Conservation (phyloP, 2,329 filamentous ascomycete genomes). For the Hypomyces perniciosus region DNA sequence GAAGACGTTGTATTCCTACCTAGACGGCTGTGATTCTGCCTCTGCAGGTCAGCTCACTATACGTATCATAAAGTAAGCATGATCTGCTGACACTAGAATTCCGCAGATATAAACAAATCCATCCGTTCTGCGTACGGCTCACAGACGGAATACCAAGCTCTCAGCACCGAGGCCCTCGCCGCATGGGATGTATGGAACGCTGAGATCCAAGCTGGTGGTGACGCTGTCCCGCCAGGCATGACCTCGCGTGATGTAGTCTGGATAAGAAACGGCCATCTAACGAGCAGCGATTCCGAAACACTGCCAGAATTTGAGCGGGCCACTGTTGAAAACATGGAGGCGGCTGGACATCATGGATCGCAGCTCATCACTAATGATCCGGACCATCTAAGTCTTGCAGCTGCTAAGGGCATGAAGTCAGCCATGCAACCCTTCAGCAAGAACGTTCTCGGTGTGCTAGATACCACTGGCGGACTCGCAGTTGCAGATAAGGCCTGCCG, state of each 20-base stretch:
- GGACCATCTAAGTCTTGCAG: slow-evolving; percentile 22
- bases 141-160: slow-evolving; percentile 40
- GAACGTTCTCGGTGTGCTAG: slow-evolving; percentile 34
- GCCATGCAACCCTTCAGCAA: slow-evolving; percentile 33
- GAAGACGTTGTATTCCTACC: slow-evolving; percentile 34
- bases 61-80: not conserved
- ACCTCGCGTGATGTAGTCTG: slow-evolving; percentile 31
- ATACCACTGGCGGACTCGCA: slow-evolving; percentile 40
- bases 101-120: slow-evolving; percentile 33
- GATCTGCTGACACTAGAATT: not conserved
- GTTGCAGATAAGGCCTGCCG: slow-evolving; percentile 41
- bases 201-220: slow-evolving; percentile 24
- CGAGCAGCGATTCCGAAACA: slow-evolving; percentile 18
- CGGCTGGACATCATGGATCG: slow-evolving; percentile 26
- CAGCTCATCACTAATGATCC: slow-evolving; percentile 30
- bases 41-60: slow-evolving; percentile 29
- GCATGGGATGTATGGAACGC: slow-evolving; percentile 42
- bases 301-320: slow-evolving; percentile 30
- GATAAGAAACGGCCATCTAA: slow-evolving; percentile 32
- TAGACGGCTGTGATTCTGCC: slow-evolving; percentile 36
- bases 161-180: slow-evolving; percentile 36
- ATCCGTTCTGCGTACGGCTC: slow-evolving; percentile 33
- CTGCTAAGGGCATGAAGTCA: slow-evolving; percentile 22
- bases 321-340: slow-evolving; percentile 31
- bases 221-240: slow-evolving; percentile 31